Evolutionary conservation across 352 stramenopile species (phyloP).

Genomic region (Phytophthora pistaciae): DNA sequence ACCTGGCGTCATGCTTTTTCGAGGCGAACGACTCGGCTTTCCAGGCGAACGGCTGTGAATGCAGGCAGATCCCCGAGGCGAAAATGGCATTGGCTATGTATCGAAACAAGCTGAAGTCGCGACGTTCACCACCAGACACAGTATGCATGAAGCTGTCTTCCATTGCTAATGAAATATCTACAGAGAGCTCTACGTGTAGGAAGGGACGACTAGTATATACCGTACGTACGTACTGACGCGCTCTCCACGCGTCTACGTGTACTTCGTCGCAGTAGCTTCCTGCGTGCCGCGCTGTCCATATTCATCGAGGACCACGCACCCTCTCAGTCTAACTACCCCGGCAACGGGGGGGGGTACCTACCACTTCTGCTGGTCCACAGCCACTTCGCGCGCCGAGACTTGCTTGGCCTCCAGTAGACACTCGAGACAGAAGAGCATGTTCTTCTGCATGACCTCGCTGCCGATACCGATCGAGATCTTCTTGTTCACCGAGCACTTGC

Average conservation of each 20-base stretch:
- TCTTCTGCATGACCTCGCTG: constrained; percentile 44
- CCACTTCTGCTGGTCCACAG: constrained; percentile 41
- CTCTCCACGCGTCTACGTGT: constrained; percentile 26
- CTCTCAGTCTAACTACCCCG: constrained; percentile 33
- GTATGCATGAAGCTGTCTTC: constrained; percentile 22
- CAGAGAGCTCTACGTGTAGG: constrained; percentile 17
- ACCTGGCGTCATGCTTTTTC: background rate
- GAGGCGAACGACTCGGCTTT: background rate
- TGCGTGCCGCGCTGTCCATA: constrained; percentile 12
- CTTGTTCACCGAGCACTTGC: constrained; percentile 55
- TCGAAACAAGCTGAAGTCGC: background rate
- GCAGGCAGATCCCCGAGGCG: background rate
- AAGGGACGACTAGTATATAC: constrained; percentile 26
- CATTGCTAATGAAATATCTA: constrained; percentile 35
- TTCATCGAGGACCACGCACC: constrained; percentile 20
- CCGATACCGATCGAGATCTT: constrained; percentile 50
- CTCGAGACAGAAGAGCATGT: constrained; percentile 54
- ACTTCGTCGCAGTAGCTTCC: constrained; percentile 25
- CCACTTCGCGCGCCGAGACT: constrained; percentile 40
- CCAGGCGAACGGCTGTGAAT: background rate
- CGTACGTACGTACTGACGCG: constrained; percentile 17
- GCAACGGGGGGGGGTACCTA: constrained; percentile 11
- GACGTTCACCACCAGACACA: background rate
- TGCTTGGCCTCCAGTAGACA: constrained; percentile 53
- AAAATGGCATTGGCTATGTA: background rate